Base-by-base conservation (phyloP, 768 basidiomycete species). In the Inosperma sp. region DNA sequence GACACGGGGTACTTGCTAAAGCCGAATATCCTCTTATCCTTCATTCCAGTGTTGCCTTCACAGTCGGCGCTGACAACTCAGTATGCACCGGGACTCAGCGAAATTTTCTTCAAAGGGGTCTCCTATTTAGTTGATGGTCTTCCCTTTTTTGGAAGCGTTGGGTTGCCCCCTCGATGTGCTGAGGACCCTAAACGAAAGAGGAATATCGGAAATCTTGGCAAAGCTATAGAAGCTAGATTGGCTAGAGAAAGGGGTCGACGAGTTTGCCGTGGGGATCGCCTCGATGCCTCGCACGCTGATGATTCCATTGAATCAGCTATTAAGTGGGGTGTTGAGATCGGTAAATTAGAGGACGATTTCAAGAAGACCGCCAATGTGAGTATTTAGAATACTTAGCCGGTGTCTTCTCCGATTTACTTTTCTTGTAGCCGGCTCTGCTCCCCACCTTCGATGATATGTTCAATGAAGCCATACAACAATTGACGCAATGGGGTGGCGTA, bases 181-280 rank as follows among this genome's bases (percentile, higher is more conserved):
- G 84, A 86, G 69, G 88, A 93, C 68, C 86, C 86, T 48, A 79
- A 72, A 61, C 73, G 89, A 62, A 88, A 83, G 68, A 69, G 74
- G 48, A 75, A 84, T 57, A 87, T 93, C 39, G 88, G 88, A 29
- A 76, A 70, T 17, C 69, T 93, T 48, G 91, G 87, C 1, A 87
- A 82, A 59, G 79, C 78, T 8, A 78, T 92, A 44, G 86, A 89
- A 65, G 68, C 73, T 23, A 65, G 78, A 40, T 73, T 88, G 51
- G 80, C 80, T 9, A 73, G 78, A 59, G 81, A 83, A 66, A 73
- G 82, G 57, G 83, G 91, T 34, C 71, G 68, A 57, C 77, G 80
- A 52, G 56, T 88, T 8, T 93, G 90, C 65, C 72, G 70, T 31
- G 80, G 83, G 31, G 77, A 75, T 27, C 68, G 66, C 40, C 51